These are phyloP conservation scores for Sarocladium kiliense DNA, from an alignment of 2,329 filamentous ascomycete species.

Conservation along the genomic window DNA sequence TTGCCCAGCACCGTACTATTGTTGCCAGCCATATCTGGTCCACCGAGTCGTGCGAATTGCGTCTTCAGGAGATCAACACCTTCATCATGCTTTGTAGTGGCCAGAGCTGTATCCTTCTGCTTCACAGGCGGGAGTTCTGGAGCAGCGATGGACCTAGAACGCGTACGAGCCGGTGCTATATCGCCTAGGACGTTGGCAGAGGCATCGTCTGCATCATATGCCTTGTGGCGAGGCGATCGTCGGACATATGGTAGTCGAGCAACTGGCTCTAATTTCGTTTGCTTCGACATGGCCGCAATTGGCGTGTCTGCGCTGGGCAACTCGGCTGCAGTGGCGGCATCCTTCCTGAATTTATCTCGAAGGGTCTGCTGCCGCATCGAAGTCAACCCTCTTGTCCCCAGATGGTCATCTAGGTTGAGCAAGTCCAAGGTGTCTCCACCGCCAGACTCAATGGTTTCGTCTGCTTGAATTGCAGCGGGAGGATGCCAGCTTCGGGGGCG, in stretches of 20 bases:
- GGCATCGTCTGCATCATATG: conserved; percentile 27
- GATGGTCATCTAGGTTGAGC: conserved; percentile 13
- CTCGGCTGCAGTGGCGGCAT: conserved; percentile 13
- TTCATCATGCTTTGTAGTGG: conserved; percentile 21
- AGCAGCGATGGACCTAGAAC: conserved; percentile 18
- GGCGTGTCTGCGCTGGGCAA: conserved; percentile 1
- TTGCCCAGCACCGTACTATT: conserved; percentile 28
- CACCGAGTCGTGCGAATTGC: conserved; percentile 40
- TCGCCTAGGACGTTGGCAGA: conserved; percentile 23
- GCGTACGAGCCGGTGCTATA: conserved; percentile 16
- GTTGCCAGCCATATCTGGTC: conserved; percentile 24
- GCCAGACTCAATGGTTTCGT: not conserved
- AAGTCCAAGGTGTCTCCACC: conserved; percentile 21
- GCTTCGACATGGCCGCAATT: conserved; percentile 6
- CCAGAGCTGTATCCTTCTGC: conserved; percentile 17
- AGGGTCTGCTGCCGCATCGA: conserved; percentile 19
- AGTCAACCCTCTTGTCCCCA: conserved; percentile 15
- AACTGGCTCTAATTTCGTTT: conserved; percentile 22
- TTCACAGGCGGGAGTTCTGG: conserved; percentile 22
- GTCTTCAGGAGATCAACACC: conserved; percentile 41
- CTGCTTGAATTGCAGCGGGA: conserved; percentile 10
- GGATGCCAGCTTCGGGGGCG: conserved; percentile 26
- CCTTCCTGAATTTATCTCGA: conserved; percentile 30
- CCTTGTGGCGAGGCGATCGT: conserved; percentile 33
- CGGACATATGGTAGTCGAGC: conserved; percentile 37